Conservation (phyloP, 768 basidiomycete genomes). For the Tremella fuciformis region DNA sequence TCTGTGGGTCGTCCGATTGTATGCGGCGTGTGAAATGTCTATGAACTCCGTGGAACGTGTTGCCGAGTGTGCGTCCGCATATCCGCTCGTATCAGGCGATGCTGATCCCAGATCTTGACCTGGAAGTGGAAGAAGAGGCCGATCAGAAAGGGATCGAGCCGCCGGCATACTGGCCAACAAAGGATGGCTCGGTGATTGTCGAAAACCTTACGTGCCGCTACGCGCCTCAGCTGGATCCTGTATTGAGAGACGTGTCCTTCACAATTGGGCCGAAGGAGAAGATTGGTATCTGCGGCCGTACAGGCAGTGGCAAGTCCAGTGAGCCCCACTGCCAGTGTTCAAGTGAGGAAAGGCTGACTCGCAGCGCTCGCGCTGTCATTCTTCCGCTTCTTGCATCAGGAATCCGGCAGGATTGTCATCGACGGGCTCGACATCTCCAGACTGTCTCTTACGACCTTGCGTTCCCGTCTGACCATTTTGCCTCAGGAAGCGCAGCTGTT, state of each 20-base stretch:
- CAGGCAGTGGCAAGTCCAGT: slow-evolving; percentile 42
- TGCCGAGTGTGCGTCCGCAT: slow-evolving; percentile 50
- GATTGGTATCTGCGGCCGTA: slow-evolving; percentile 53
- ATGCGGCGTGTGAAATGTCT: slow-evolving; percentile 46
- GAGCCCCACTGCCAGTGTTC: slow-evolving; percentile 4
- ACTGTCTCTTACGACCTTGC: slow-evolving; percentile 55
- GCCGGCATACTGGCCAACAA: slow-evolving; percentile 54
- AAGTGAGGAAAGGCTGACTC: neutral
- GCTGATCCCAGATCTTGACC: slow-evolving; percentile 40
- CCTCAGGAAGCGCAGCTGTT: slow-evolving; percentile 52
- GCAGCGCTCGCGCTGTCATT: slow-evolving; percentile 53
- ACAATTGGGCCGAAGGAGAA: slow-evolving; percentile 52
- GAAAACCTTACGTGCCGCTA: slow-evolving; percentile 50
- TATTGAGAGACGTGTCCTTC: slow-evolving; percentile 53
- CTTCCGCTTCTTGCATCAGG: slow-evolving; percentile 55
- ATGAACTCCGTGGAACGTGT: slow-evolving; percentile 56
- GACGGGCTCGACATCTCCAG: slow-evolving; percentile 54
- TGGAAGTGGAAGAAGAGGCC: slow-evolving; percentile 49
- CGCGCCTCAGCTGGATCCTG: slow-evolving; percentile 51
- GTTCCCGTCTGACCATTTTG: slow-evolving; percentile 65
- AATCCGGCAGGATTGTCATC: slow-evolving; percentile 50
- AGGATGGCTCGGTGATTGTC: slow-evolving; percentile 50
- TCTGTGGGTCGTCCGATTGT: slow-evolving; percentile 54
- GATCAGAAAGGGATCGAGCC: slow-evolving; percentile 48
- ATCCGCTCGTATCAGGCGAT: neutral